phyloP scores from a whole-genome alignment of 495 filamentous ascomycete species.

The Acidomyces sp. region DNA sequence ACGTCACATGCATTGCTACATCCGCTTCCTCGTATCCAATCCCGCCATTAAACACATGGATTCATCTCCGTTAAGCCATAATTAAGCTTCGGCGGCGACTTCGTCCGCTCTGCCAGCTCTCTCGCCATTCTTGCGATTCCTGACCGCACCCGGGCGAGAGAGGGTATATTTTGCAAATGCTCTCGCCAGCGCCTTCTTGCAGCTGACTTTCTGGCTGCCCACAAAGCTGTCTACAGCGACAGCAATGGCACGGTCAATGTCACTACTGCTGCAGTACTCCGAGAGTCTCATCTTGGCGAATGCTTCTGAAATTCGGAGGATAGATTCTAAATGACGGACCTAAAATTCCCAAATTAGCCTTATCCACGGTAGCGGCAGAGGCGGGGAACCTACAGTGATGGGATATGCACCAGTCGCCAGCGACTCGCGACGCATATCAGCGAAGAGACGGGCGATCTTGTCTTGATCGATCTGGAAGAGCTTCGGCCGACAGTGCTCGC shows the following conservation, averaged over 20 bases:
- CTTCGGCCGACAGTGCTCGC: slow-evolving; percentile 82
- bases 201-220: slow-evolving; percentile 89
- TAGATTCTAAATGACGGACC: slow-evolving; percentile 95
- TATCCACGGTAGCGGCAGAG: background rate
- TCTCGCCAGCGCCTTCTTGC: slow-evolving; percentile 90
- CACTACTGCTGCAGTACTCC: slow-evolving; percentile 76
- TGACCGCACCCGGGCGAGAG: slow-evolving; percentile 23
- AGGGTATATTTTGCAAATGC: slow-evolving; percentile 88
- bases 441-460: slow-evolving; percentile 86
- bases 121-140: background rate
- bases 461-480: slow-evolving; percentile 97
- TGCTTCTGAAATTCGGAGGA: slow-evolving; percentile 82
- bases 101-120: no score
- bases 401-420: slow-evolving; percentile 92
- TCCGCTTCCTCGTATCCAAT: no score
- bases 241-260: slow-evolving; percentile 94
- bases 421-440: slow-evolving; percentile 88
- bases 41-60: no score
- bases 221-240: slow-evolving; percentile 96
- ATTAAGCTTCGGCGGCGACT: no score
- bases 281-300: slow-evolving; percentile 94
- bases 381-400: slow-evolving; percentile 64
- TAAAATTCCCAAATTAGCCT: slow-evolving; percentile 26
- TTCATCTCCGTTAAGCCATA: no score
- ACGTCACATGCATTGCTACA: no score